phyloP scores from a whole-genome alignment of 768 basidiomycete species.

The Infundibulicybe gibba region DNA sequence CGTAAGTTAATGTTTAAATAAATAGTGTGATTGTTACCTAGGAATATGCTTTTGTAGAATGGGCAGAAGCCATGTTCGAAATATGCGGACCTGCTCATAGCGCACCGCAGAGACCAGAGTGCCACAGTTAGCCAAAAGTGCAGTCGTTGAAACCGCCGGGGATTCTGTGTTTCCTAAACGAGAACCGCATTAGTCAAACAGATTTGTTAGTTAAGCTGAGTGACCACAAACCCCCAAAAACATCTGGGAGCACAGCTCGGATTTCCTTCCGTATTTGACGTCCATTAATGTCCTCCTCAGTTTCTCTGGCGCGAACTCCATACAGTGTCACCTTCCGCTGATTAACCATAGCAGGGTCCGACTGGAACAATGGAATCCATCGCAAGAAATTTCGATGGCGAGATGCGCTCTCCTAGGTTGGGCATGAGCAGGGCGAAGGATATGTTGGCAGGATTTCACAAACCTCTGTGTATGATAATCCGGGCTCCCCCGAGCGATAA shows the following conservation, averaged over 20 bases:
- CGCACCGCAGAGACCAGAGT: conserved; percentile 53
- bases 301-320: conserved; percentile 64
- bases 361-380: conserved; percentile 67
- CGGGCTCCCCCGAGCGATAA: conserved; percentile 76
- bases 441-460: conserved; percentile 8
- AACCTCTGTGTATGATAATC: conserved; percentile 53
- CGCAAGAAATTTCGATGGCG: conserved; percentile 68
- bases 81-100: conserved; percentile 70
- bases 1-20: not conserved
- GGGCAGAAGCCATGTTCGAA: conserved; percentile 75
- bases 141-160: conserved; percentile 29
- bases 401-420: conserved; percentile 40
- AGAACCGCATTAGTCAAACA: not conserved
- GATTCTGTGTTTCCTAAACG: conserved; percentile 25
- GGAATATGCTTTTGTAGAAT: conserved; percentile 50
- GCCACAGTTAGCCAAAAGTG: conserved; percentile 37
- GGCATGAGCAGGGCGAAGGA: conserved; percentile 7
- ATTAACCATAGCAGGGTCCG: conserved; percentile 54
- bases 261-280: conserved; percentile 71
- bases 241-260: conserved; percentile 56
- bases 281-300: conserved; percentile 68
- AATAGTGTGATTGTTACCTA: conserved; percentile 28
- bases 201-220: not conserved
- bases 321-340: conserved; percentile 71
- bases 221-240: conserved; percentile 69